Evolutionary conservation across 1,284 basidiomycete species (phyloP).

Genomic region (Sporisorium exsertum): DNA sequence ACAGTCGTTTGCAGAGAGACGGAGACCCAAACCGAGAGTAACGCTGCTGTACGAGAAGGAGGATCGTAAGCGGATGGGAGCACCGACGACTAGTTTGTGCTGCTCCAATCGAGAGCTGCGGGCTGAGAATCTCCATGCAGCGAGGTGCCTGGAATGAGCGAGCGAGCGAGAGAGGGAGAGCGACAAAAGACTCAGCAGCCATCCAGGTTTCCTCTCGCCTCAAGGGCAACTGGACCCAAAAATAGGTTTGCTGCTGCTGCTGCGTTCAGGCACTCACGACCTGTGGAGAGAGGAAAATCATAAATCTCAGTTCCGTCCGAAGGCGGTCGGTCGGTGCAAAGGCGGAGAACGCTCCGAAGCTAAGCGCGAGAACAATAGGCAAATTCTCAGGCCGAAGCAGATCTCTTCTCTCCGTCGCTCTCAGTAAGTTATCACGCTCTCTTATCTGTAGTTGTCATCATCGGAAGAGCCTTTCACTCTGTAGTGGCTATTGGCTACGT

Average conservation of each 20-base stretch:
- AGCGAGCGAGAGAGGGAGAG: neutral
- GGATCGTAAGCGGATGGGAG: neutral
- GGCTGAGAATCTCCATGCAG: neutral
- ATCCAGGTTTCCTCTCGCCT: neutral
- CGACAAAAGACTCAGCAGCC: neutral
- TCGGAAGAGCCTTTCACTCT: too few relatives aligned
- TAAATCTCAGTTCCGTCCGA: too few relatives aligned
- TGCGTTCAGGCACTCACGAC: too few relatives aligned
- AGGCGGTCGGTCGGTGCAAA: too few relatives aligned
- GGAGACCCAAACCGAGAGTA: neutral
- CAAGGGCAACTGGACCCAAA: neutral
- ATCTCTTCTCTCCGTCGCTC: too few relatives aligned
- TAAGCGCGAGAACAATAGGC: neutral
- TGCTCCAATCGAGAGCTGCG: neutral
- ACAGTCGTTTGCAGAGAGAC: too few relatives aligned
- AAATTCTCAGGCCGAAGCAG: too few relatives aligned
- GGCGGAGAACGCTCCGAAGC: neutral
- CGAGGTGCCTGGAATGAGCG: neutral
- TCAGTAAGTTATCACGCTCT: too few relatives aligned
- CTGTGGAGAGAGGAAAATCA: neutral
- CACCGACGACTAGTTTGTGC: slow-evolving; percentile 4
- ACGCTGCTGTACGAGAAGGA: neutral
- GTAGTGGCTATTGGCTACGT: too few relatives aligned
- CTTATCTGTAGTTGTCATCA: too few relatives aligned
- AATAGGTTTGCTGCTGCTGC: neutral